A percentile compares a stretch with the other conserved stretches of the same genome.
These are phyloP conservation scores for Przewalskia tangutica DNA, from an alignment of 257 asterid species.

Conservation along the genomic window DNA sequence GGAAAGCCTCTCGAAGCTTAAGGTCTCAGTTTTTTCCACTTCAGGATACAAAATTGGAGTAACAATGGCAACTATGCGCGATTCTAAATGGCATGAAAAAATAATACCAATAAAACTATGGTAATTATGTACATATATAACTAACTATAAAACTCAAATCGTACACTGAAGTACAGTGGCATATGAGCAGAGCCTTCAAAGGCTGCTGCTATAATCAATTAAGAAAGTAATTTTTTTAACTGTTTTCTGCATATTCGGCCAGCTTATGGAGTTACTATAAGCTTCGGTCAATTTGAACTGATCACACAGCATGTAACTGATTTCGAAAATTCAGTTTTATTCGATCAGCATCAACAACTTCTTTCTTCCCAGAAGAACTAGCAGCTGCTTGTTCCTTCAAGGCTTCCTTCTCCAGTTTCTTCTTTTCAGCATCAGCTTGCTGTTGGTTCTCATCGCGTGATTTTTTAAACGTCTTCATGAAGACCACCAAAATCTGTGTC, in stretches of 20 bases:
- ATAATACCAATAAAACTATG: neutral
- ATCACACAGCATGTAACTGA: conserved; percentile 1
- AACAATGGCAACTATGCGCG: neutral
- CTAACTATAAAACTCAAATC: neutral
- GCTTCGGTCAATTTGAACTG: neutral
- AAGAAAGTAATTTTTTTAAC: neutral
- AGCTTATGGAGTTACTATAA: neutral
- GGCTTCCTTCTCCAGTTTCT: conserved; percentile 87
- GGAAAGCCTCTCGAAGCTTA: neutral
- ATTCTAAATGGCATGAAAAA: neutral
- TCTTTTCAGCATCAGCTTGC: conserved; percentile 83
- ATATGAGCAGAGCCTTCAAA: neutral
- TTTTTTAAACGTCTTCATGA: conserved; percentile 77
- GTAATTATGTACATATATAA: neutral
- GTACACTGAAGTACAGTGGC: neutral
- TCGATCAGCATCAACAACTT: conserved; percentile 56
- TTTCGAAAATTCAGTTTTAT: neutral
- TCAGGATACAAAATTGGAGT: neutral
- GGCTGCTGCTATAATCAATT: neutral
- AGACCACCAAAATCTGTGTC: conserved; percentile 74
- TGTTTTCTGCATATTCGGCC: neutral
- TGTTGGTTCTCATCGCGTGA: conserved; percentile 80
- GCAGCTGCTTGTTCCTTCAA: conserved; percentile 68
- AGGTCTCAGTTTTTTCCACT: neutral
- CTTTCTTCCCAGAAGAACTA: conserved; percentile 64